phyloP scores from a whole-genome alignment of 2,329 filamentous ascomycete species.

The Periconia digitata region DNA sequence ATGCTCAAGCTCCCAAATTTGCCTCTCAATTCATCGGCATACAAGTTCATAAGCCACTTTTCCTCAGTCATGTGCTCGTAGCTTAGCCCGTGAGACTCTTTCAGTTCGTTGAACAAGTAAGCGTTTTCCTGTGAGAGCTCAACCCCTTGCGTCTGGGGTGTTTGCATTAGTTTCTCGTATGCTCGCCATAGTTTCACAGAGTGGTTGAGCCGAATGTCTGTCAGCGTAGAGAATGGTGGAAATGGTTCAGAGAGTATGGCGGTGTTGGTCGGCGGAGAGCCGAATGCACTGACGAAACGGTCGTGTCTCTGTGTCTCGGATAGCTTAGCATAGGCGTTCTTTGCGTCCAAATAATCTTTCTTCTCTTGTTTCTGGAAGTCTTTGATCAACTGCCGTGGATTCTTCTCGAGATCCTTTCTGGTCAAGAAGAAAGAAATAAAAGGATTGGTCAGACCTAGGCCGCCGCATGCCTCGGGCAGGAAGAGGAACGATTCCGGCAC shows the following conservation, averaged over 20 bases:
- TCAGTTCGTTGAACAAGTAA: too few species aligned
- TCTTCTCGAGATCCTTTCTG: slow-evolving; percentile 9
- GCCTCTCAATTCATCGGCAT: slow-evolving; percentile 23
- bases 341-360: slow-evolving; percentile 32
- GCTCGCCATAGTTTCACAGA: too few species aligned
- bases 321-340: slow-evolving; percentile 27
- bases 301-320: slow-evolving; percentile 10
- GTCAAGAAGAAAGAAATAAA: slow-evolving; percentile 50
- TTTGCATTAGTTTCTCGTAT: slow-evolving; percentile 9
- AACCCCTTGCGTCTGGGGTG: slow-evolving; percentile 3
- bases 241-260: slow-evolving; percentile 4
- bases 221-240: slow-evolving; percentile 9
- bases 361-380: slow-evolving; percentile 40
- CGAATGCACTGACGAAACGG: slow-evolving; percentile 5
- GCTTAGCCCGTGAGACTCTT: too few species aligned
- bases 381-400: slow-evolving; percentile 44
- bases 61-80: slow-evolving; percentile 1
- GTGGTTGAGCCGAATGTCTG: too few species aligned
- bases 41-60: slow-evolving; percentile 46
- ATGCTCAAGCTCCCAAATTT: slow-evolving; percentile 25
- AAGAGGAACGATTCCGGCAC: slow-evolving; percentile 54
- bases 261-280: not conserved
- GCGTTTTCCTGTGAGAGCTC: too few species aligned
- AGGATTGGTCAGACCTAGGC: slow-evolving; percentile 50
- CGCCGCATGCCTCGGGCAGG: slow-evolving; percentile 51